Evolutionary conservation across 179 eudicot genomes (phyloP), one percentile per base, ranked within the genome.

Genomic region (Carnegiea gigantea): DNA sequence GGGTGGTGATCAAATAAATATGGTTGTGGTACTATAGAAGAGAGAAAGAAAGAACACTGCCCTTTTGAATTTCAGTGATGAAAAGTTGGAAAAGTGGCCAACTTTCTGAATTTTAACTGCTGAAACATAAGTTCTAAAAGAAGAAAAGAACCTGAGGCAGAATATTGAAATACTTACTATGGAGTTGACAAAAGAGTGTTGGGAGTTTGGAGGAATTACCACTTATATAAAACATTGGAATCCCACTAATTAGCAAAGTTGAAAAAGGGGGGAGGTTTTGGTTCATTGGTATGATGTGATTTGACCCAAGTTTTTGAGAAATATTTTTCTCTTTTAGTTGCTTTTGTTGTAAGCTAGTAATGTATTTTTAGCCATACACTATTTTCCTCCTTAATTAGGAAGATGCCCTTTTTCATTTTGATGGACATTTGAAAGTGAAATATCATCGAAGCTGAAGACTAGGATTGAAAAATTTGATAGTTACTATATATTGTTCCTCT

Each of bases 321-420:
- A 54, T 76, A 28, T 76, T 76, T 14, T 26, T 30, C 20, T 10
- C 12, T 20, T 33, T 76, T 15, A 26, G 49, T 57, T 76, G 68
- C 68, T 76, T 76, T 20, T 76, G 79, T 33, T 76, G 68, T 54
- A 76, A 54, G 79, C 79, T 30, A 30, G 15, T 70, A 24, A 17
- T 65, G 26, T 65, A 70, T 26, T 5, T 70, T 5, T 30, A 70
- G 43, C 43, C 14, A 67, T 33, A n/a, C 9, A 70, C 10, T 70
- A 70, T 6, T 33, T 70, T 14, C 73, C n/a, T 70, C 73, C 17
- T 70, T 10, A 30, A 33, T 36, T 15, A 21, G 73, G 73, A 33
- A 26, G 43, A 70, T 70, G 33, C 46, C n/a, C 43, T 30, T 15
- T 9, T 65, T 65, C 13, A 65, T 33, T 70, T 67, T 70, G 40